phyloP scores from a whole-genome alignment of 768 basidiomycete genomes.

The Hypsizygus marmoreus region DNA sequence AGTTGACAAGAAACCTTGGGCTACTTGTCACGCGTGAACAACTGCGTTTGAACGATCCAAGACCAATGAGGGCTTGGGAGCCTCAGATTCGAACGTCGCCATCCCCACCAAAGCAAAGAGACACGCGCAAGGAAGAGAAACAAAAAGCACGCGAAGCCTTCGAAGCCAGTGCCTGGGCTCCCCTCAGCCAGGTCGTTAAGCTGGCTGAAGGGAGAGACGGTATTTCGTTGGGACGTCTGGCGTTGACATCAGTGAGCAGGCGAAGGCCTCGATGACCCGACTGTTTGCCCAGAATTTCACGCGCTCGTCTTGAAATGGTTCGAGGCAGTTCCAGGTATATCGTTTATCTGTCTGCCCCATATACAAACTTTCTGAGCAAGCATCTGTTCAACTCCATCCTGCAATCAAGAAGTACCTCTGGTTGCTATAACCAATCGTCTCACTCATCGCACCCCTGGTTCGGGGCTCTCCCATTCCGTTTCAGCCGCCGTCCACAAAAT shows the following conservation, averaged over 20 bases:
- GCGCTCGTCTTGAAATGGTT: background rate
- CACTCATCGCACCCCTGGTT: background rate
- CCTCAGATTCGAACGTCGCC: constrained; percentile 28
- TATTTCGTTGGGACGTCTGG: constrained; percentile 52
- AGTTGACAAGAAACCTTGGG: constrained; percentile 56
- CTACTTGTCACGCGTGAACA: constrained; percentile 39
- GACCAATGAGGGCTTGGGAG: constrained; percentile 35
- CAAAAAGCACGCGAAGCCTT: constrained; percentile 25
- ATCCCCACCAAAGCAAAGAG: constrained; percentile 7
- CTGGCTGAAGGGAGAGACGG: constrained; percentile 60
- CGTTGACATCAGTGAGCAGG: constrained; percentile 6
- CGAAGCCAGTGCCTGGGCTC: constrained; percentile 42
- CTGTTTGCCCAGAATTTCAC: too few relatives aligned
- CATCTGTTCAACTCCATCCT: too few relatives aligned
- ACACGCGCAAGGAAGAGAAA: constrained; percentile 11
- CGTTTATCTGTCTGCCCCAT: too few relatives aligned
- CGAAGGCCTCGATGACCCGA: constrained; percentile 16
- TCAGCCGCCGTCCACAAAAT: too few relatives aligned
- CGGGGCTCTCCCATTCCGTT: too few relatives aligned
- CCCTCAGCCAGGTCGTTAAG: constrained; percentile 53
- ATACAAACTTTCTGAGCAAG: too few relatives aligned
- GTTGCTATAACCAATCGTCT: background rate
- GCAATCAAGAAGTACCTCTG: background rate
- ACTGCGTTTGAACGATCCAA: constrained; percentile 23
- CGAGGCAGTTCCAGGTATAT: background rate